These are phyloP conservation scores for Hypholoma sublateritium DNA, from an alignment of 768 basidiomycete species.

Conservation along the genomic window DNA sequence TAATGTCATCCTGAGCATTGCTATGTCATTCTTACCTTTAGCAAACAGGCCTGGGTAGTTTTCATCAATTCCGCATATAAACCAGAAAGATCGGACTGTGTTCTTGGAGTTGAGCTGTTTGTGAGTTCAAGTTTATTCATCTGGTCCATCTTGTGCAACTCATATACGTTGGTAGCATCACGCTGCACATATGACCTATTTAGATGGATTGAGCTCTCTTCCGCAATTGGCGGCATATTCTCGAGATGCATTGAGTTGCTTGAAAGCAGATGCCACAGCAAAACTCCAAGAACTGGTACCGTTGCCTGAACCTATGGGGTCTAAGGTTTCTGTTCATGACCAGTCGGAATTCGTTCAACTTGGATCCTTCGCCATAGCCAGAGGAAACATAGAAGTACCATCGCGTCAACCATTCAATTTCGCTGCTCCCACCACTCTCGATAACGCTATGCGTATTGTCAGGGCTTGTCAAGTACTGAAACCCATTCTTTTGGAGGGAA, in stretches of 20 bases:
- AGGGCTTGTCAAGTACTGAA: conserved; percentile 89
- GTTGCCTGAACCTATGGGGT: conserved; percentile 27
- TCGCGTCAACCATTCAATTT: conserved; percentile 65
- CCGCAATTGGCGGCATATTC: conserved; percentile 73
- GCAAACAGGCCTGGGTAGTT: conserved; percentile 82
- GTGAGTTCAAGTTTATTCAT: conserved; percentile 42
- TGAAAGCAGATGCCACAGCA: conserved; percentile 57
- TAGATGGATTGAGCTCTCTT: conserved; percentile 85
- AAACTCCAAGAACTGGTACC: conserved; percentile 62
- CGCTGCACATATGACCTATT: conserved; percentile 87
- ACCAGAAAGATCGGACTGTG: conserved; percentile 24
- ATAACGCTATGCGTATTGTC: conserved; percentile 85
- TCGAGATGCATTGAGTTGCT: conserved; percentile 48
- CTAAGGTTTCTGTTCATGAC: conserved; percentile 31
- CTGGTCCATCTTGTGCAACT: not conserved
- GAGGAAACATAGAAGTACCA: conserved; percentile 43
- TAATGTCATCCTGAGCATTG: not conserved
- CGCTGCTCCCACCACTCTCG: conserved; percentile 82
- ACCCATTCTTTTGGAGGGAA: conserved; percentile 94
- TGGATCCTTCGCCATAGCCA: conserved; percentile 72
- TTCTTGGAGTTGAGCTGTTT: conserved; percentile 57
- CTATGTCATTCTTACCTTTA: conserved; percentile 4
- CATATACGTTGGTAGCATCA: conserved; percentile 64
- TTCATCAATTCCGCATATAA: conserved; percentile 71
- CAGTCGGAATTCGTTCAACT: conserved; percentile 47